A percentile compares a stretch with the other conserved stretches of the same genome.
Evolutionary conservation across 257 asterid genomes (phyloP).

Genomic region (Nicotiana attenuata): DNA sequence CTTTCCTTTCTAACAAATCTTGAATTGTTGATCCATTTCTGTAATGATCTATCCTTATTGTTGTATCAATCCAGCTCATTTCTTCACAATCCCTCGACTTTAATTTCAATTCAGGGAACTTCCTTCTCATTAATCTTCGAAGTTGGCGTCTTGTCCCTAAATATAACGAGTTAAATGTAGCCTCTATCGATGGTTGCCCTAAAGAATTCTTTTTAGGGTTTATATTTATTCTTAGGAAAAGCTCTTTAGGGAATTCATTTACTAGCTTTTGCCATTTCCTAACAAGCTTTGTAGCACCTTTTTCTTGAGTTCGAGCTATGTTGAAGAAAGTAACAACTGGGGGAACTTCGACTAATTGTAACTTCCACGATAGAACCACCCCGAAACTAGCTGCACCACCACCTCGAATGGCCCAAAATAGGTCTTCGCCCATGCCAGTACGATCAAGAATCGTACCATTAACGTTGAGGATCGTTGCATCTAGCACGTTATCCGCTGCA

Average conservation of each 20-base stretch:
- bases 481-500: conserved; percentile 41
- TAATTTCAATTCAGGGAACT: conserved; percentile 39
- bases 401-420: conserved; percentile 64
- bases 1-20: conserved; percentile 7
- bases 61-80: conserved; percentile 54
- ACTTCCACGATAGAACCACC: conserved; percentile 43
- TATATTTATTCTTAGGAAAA: conserved; percentile 44
- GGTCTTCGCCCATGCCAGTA: conserved; percentile 52
- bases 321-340: conserved; percentile 38
- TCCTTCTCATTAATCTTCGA: conserved; percentile 11
- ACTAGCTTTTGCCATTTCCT: conserved; percentile 41
- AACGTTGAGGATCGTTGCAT: conserved; percentile 37
- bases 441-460: conserved; percentile 35
- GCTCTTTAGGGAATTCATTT: conserved; percentile 25
- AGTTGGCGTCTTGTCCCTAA: conserved; percentile 25
- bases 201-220: conserved; percentile 6
- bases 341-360: conserved; percentile 41
- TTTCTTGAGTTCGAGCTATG: conserved; percentile 16
- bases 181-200: conserved; percentile 8
- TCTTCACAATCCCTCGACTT: conserved; percentile 27
- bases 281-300: conserved; percentile 25
- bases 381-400: conserved; percentile 71
- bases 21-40: not conserved
- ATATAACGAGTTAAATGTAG: conserved; percentile 31
- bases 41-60: conserved; percentile 1